Base-by-base conservation (phyloP, 2,329 filamentous ascomycete species). In the Simplicillium aogashimaense region DNA sequence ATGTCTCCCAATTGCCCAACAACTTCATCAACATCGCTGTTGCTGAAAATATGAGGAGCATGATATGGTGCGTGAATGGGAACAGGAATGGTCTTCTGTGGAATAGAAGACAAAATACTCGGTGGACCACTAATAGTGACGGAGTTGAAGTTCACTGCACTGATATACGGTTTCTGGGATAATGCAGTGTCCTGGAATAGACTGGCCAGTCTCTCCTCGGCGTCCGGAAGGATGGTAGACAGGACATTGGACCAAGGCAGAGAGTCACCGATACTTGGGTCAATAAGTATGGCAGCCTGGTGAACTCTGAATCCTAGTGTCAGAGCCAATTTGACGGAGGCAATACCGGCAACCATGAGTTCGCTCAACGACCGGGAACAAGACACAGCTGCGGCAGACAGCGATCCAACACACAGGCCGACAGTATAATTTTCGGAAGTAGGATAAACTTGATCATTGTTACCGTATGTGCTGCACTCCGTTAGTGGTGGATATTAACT, bases 111-210 rank as follows among this genome's bases (percentile, higher is more conserved):
- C 39, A 33, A 20, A 56, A 36, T 1, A 49, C 35, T 3, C n/a
- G 53, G 53, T 2, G 48, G 47, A 1, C 52, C 53, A 16, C 52
- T 55, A 20, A 56, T 38, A 5, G 52, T 53, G 13, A 47, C 17
- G 35, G 42, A 44, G 12, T 40, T 47, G 9, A 46, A 50, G 6
- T 47, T 45, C 9, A 44, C 44, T 1, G 53, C 53, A n/a, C 51
- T 55, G 31, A 55, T 48, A 37, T 52, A 56, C 1, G 47, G 47
- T 18, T 37, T 33, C n/a, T 29, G 30, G 29, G 11, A 35, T 15
- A 35, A 16, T n/a, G 16, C 11, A 12, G 11, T 18, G 4, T 37
- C 16, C 3, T 14, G 35, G 14, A 41, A 39, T 4, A 16, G 29
- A 1, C 40, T 38, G 3, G 50, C 29, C 2, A 44, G 29, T 43